phyloP scores from a whole-genome alignment of 2,329 filamentous ascomycete species.

The Epichloe typhina region DNA sequence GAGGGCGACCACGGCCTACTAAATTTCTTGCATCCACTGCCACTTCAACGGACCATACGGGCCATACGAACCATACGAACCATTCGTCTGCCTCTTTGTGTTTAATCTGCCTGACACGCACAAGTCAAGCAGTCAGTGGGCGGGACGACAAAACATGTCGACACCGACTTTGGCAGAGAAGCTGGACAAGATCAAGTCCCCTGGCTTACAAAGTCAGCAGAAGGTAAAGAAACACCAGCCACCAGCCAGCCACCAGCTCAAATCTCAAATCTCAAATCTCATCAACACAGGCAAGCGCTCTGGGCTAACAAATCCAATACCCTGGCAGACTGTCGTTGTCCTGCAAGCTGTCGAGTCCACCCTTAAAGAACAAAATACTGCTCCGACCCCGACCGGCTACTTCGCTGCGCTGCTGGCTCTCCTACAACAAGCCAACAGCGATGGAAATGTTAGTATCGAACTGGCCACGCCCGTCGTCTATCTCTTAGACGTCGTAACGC shows the following conservation, averaged over 20 bases:
- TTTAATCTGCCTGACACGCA: neutral
- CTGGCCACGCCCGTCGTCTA: conserved; percentile 81
- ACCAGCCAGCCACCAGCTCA: too few species aligned
- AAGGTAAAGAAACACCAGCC: conserved; percentile 47
- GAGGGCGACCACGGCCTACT: neutral
- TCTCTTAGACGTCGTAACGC: conserved; percentile 83
- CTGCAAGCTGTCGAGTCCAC: conserved; percentile 88
- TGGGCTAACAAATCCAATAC: neutral
- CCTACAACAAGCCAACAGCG: conserved; percentile 61
- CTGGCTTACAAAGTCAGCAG: conserved; percentile 89
- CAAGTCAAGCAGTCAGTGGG: conserved; percentile 1
- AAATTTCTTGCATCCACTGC: conserved; percentile 4
- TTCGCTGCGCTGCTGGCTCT: conserved; percentile 90
- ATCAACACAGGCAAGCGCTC: neutral
- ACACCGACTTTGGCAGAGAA: conserved; percentile 62
- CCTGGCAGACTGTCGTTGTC: conserved; percentile 61
- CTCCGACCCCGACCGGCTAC: conserved; percentile 77
- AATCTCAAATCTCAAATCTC: too few species aligned
- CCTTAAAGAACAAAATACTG: conserved; percentile 73
- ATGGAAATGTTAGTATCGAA: conserved; percentile 63
- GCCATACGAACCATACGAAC: neutral
- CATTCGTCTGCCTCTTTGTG: neutral
- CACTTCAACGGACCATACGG: neutral
- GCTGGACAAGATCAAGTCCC: conserved; percentile 93
- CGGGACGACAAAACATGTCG: conserved; percentile 19